Percentiles rank a stretch among this genome's conserved stretches.
phyloP scores from a whole-genome alignment of 2,329 filamentous ascomycete genomes.

The Colletotrichum camelliae region DNA sequence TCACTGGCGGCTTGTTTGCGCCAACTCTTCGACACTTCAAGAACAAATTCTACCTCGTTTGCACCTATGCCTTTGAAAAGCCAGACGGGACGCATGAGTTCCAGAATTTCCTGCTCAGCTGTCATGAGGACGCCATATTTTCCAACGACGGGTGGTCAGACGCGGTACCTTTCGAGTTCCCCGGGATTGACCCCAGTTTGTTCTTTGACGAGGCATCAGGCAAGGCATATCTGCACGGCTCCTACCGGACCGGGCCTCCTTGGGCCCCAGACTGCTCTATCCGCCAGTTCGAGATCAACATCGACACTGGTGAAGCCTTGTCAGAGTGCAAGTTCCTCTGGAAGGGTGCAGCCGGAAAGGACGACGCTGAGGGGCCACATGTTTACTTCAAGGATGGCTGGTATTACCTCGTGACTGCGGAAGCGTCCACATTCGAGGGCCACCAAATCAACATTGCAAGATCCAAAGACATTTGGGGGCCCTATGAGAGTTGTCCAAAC shows the following conservation, averaged over 20 bases:
- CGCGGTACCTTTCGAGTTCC: background rate
- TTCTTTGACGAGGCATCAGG: background rate
- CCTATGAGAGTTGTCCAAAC: background rate
- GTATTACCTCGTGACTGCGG: constrained; percentile 45
- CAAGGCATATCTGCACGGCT: background rate
- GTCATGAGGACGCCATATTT: background rate
- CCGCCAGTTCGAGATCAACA: constrained; percentile 26
- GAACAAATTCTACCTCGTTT: background rate
- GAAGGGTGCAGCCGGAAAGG: constrained; percentile 6
- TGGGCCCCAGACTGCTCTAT: background rate
- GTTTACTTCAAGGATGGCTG: constrained; percentile 29
- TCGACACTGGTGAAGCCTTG: constrained; percentile 24
- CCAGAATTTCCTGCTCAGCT: background rate
- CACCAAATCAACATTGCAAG: constrained; percentile 28
- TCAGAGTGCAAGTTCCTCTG: constrained; percentile 18
- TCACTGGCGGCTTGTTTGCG: background rate
- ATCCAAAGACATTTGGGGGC: constrained; percentile 27
- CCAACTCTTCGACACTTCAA: background rate
- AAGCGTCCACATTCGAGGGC: constrained; percentile 39
- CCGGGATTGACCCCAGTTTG: background rate
- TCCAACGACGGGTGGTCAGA: background rate
- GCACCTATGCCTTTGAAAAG: background rate
- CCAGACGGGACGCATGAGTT: background rate
- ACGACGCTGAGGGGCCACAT: constrained; percentile 36
- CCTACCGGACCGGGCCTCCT: background rate